Percentiles rank a stretch among this genome's conserved stretches.
These are phyloP conservation scores for Alloteropsis semialata DNA, from an alignment of 176 grass and related monocot species.

Conservation along the genomic window DNA sequence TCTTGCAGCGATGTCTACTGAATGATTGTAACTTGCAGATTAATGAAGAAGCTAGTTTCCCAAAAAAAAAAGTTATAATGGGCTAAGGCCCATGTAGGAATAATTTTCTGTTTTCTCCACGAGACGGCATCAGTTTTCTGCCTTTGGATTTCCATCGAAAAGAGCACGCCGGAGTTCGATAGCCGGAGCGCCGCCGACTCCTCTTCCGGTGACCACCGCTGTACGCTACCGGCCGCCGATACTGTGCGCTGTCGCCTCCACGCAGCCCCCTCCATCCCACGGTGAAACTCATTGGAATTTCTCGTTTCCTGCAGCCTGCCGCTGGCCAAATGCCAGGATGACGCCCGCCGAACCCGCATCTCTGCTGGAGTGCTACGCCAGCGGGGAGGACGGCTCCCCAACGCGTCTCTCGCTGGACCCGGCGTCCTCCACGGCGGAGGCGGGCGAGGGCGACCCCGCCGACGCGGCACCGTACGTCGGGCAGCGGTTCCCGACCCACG, in stretches of 20 bases:
- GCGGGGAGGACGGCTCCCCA: slow-evolving; percentile 20
- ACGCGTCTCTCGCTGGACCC: slow-evolving; percentile 34
- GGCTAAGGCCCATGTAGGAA: background rate
- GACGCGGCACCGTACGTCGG: slow-evolving; percentile 52
- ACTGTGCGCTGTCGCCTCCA: background rate
- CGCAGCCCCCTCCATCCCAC: background rate
- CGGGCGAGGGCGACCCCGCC: slow-evolving; percentile 6
- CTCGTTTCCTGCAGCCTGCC: background rate
- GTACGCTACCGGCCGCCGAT: background rate
- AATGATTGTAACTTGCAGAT: no score
- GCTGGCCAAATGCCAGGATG: slow-evolving; percentile 8
- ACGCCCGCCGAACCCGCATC: slow-evolving; percentile 42
- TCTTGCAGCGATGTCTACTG: no score
- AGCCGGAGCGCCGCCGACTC: background rate
- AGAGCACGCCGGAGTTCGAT: background rate
- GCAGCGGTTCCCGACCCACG: slow-evolving; percentile 62
- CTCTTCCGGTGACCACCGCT: background rate
- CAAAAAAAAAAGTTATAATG: no score
- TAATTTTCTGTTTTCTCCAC: background rate
- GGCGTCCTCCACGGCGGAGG: background rate
- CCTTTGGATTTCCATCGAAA: background rate
- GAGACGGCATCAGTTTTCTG: background rate
- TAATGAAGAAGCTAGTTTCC: no score
- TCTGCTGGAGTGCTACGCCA: slow-evolving; percentile 35
- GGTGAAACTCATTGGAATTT: background rate